A percentile compares a stretch with the other conserved stretches of the same genome.
Evolutionary conservation across 1,139 yeast species (phyloP).

Genomic region (Suhomyces ambrosiae): DNA sequence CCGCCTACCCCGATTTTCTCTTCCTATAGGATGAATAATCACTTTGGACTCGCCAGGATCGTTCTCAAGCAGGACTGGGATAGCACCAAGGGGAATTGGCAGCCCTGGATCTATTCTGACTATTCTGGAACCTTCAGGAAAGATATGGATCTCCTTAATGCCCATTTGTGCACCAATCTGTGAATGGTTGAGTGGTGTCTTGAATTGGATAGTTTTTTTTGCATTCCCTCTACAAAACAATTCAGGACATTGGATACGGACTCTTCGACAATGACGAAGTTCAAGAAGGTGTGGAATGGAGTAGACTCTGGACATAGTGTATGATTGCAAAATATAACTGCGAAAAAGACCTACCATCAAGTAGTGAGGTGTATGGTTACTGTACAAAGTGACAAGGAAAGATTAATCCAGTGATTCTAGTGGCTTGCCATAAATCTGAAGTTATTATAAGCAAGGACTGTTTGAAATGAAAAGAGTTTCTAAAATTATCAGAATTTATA

Average conservation of each 20-base stretch:
- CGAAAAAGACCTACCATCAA: too few species aligned
- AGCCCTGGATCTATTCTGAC: constrained; percentile 28
- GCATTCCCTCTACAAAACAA: too few species aligned
- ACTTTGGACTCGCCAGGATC: neutral
- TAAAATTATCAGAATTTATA: too few species aligned
- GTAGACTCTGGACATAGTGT: constrained; percentile 11
- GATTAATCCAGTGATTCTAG: too few species aligned
- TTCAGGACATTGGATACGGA: constrained; percentile 6
- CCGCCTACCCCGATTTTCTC: neutral
- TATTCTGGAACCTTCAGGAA: constrained; percentile 23
- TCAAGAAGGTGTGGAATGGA: constrained; percentile 12
- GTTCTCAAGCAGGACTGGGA: constrained; percentile 15
- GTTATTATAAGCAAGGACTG: too few species aligned
- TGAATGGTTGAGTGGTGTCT: too few species aligned
- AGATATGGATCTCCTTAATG: constrained; percentile 2
- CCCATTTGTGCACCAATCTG: neutral
- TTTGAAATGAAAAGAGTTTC: too few species aligned
- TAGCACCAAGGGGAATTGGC: constrained; percentile 30
- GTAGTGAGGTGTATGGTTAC: too few species aligned
- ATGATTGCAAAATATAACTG: too few species aligned
- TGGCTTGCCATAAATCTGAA: too few species aligned
- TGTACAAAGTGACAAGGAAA: too few species aligned
- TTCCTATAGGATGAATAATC: neutral
- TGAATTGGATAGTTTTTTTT: too few species aligned
- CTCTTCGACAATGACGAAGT: constrained; percentile 10